These are phyloP conservation scores for Fusarium transvaalense DNA, from an alignment of 2,329 filamentous ascomycete genomes.

Conservation along the genomic window DNA sequence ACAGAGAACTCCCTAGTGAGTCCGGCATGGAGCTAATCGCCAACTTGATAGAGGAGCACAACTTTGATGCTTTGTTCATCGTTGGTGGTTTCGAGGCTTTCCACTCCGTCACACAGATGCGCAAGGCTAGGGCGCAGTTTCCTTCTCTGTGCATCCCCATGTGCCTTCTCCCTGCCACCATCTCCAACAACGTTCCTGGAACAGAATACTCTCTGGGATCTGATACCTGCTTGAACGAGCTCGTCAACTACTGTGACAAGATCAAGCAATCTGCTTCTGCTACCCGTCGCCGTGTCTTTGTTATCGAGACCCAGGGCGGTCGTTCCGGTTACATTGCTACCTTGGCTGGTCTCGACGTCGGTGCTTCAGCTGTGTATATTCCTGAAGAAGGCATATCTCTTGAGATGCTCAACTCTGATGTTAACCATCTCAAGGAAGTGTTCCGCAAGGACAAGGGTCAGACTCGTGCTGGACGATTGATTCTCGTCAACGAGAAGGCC, in stretches of 20 bases:
- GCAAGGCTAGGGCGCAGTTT: conserved; percentile 81
- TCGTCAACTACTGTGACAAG: conserved; percentile 95
- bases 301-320: conserved; percentile 97
- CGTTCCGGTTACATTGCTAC: conserved; percentile 94
- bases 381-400: conserved; percentile 96
- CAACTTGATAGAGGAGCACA: conserved; percentile 84
- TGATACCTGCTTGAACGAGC: conserved; percentile 95
- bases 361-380: conserved; percentile 93
- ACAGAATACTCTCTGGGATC: conserved; percentile 97
- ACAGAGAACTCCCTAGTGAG: conserved; percentile 90
- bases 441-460: conserved; percentile 89
- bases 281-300: conserved; percentile 92
- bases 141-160: conserved; percentile 93
- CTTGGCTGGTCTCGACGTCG: conserved; percentile 89
- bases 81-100: conserved; percentile 98
- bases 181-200: conserved; percentile 98
- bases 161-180: conserved; percentile 91
- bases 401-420: conserved; percentile 91
- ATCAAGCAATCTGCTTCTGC: conserved; percentile 98
- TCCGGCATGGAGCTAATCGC: conserved; percentile 86
- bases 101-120: conserved; percentile 88
- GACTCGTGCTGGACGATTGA: conserved; percentile 89
- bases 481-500: conserved; percentile 96
- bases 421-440: conserved; percentile 86
- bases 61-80: conserved; percentile 91